These are phyloP conservation scores for Ophiocordyceps camponoti-floridani DNA, from an alignment of 2,329 filamentous ascomycete species.

Conservation along the genomic window DNA sequence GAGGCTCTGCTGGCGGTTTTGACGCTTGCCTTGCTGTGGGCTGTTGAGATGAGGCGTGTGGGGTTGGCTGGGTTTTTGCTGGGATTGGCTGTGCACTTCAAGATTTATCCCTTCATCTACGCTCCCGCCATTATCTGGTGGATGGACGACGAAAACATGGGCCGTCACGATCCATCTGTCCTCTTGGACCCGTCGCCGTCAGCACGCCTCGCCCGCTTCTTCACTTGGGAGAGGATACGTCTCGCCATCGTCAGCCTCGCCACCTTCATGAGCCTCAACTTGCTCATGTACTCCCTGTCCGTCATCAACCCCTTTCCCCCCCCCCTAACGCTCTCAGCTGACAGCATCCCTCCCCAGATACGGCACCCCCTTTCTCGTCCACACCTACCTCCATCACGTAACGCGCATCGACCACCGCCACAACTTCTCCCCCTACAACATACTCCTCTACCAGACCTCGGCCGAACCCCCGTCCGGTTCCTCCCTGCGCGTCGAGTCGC, in stretches of 20 bases:
- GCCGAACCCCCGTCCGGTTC: slow-evolving; percentile 26
- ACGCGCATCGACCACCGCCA: slow-evolving; percentile 90
- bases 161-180: slow-evolving; percentile 1
- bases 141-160: slow-evolving; percentile 42
- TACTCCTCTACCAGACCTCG: slow-evolving; percentile 72
- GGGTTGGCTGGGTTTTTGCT: slow-evolving; percentile 55
- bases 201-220: slow-evolving; percentile 16
- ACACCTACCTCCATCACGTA: slow-evolving; percentile 88
- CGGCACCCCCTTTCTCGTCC: slow-evolving; percentile 61
- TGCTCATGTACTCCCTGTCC: slow-evolving; percentile 59
- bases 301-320: slow-evolving; percentile 10
- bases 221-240: slow-evolving; percentile 34
- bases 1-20: slow-evolving; percentile 79
- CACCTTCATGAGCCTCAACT: slow-evolving; percentile 59
- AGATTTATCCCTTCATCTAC: slow-evolving; percentile 98
- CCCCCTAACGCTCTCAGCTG: not conserved
- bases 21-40: slow-evolving; percentile 70
- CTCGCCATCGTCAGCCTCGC: slow-evolving; percentile 47
- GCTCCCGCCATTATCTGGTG: slow-evolving; percentile 66
- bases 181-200: slow-evolving; percentile 6
- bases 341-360: slow-evolving; percentile 33
- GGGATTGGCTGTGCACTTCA: slow-evolving; percentile 82
- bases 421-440: slow-evolving; percentile 96
- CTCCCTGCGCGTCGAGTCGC: slow-evolving; percentile 43
- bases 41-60: slow-evolving; percentile 46